These are phyloP conservation scores for Coprinopsis cinerea DNA, from an alignment of 768 basidiomycete genomes.

Conservation along the genomic window DNA sequence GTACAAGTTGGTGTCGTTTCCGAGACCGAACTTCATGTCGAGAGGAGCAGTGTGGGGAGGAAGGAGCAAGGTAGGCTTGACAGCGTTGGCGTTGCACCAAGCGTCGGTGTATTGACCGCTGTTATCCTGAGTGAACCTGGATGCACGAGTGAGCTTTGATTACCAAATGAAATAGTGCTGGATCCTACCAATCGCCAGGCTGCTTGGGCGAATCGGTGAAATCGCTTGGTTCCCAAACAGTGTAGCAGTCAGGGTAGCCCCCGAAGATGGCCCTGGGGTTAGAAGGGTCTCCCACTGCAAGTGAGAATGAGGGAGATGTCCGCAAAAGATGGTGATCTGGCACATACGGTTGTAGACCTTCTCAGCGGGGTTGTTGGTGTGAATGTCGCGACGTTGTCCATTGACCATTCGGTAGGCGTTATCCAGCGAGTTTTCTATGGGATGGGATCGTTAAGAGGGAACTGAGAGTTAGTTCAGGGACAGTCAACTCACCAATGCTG, in stretches of 20 bases:
- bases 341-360: conserved; percentile 12
- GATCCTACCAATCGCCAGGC: conserved; percentile 11
- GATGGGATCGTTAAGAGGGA: not conserved
- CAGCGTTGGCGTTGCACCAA: conserved; percentile 13
- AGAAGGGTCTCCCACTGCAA: conserved; percentile 11
- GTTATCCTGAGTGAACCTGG: conserved; percentile 12
- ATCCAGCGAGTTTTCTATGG: conserved; percentile 14
- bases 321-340: not conserved
- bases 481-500: conserved; percentile 8
- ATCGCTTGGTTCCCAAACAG: conserved; percentile 10
- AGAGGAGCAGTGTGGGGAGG: conserved; percentile 16
- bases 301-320: not conserved
- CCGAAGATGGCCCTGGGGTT: conserved; percentile 8
- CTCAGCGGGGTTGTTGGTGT: conserved; percentile 15
- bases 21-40: conserved; percentile 15
- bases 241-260: conserved; percentile 16
- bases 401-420: conserved; percentile 12
- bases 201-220: conserved; percentile 12
- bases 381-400: conserved; percentile 12
- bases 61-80: conserved; percentile 9
- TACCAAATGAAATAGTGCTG: not conserved
- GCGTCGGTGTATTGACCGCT: conserved; percentile 13
- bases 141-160: not conserved
- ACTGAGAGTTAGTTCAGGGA: not conserved
- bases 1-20: conserved; percentile 12